phyloP scores from a whole-genome alignment of 257 asterid species.

The Echium plantagineum region DNA sequence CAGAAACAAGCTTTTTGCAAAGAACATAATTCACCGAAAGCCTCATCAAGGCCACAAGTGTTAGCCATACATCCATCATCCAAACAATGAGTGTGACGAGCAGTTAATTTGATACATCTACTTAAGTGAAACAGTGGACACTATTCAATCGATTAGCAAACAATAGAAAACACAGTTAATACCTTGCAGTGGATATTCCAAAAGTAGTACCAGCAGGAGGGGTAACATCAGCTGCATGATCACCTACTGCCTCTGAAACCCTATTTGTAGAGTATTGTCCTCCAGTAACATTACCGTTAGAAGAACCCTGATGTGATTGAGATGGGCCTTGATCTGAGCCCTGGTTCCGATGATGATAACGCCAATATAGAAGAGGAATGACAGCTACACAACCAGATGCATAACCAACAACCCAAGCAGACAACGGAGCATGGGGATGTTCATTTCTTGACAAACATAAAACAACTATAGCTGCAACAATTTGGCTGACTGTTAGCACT shows the following conservation, averaged over 20 bases:
- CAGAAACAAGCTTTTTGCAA: no score
- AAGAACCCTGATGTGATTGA: slow-evolving; percentile 40
- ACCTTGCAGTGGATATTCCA: slow-evolving; percentile 53
- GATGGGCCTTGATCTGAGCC: slow-evolving; percentile 55
- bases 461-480: slow-evolving; percentile 68
- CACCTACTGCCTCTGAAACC: slow-evolving; percentile 39
- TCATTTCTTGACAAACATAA: slow-evolving; percentile 64
- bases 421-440: slow-evolving; percentile 73
- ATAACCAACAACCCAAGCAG: slow-evolving; percentile 73
- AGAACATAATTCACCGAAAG: no score
- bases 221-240: slow-evolving; percentile 26
- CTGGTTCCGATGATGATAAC: slow-evolving; percentile 60
- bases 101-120: no score
- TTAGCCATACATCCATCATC: no score
- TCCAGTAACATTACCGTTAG: slow-evolving; percentile 32
- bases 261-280: slow-evolving; percentile 23
- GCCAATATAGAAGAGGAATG: slow-evolving; percentile 89
- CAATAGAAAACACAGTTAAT: slow-evolving; percentile 10
- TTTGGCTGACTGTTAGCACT: slow-evolving; percentile 65
- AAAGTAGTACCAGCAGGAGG: slow-evolving; percentile 39
- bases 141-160: no score
- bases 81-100: no score
- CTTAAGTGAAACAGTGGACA: no score
- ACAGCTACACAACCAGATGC: slow-evolving; percentile 81
- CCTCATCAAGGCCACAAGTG: no score